These are phyloP conservation scores for Echites panduratus DNA, from an alignment of 257 asterid genomes.

Conservation along the genomic window DNA sequence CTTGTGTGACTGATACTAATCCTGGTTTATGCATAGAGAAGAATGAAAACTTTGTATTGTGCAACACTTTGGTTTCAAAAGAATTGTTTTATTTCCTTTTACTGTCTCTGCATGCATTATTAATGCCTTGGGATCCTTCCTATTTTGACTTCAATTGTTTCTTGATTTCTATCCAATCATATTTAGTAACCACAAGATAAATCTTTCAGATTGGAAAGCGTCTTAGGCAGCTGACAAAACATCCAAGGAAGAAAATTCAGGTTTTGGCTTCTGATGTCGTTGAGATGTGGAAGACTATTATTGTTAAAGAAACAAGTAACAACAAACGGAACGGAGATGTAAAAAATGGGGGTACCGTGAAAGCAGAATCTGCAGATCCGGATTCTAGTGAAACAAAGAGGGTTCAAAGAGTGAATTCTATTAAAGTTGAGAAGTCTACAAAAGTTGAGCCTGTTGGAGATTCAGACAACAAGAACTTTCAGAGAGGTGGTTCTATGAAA, in stretches of 20 bases:
- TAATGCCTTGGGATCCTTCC: neutral
- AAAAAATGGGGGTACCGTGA: conserved; percentile 32
- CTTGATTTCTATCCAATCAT: neutral
- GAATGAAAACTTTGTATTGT: neutral
- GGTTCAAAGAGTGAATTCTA: conserved; percentile 43
- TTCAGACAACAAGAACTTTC: conserved; percentile 33
- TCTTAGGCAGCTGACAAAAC: conserved; percentile 82
- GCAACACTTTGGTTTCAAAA: neutral
- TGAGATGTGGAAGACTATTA: conserved; percentile 72
- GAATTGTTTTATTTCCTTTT: neutral
- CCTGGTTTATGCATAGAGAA: neutral
- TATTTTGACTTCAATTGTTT: neutral
- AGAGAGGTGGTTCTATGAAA: conserved; percentile 39
- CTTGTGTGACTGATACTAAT: neutral
- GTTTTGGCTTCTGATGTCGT: conserved; percentile 72
- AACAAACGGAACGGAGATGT: conserved; percentile 42
- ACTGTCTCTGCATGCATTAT: neutral
- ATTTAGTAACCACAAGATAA: neutral
- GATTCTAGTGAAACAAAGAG: conserved; percentile 28
- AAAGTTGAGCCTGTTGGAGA: conserved; percentile 27
- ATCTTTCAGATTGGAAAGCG: conserved; percentile 76
- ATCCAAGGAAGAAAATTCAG: conserved; percentile 68
- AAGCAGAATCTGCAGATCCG: conserved; percentile 20
- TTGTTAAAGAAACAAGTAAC: conserved; percentile 61
- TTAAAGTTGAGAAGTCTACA: conserved; percentile 13